These are phyloP conservation scores for Cubamyces lactineus DNA, from an alignment of 768 basidiomycete species.

Conservation along the genomic window DNA sequence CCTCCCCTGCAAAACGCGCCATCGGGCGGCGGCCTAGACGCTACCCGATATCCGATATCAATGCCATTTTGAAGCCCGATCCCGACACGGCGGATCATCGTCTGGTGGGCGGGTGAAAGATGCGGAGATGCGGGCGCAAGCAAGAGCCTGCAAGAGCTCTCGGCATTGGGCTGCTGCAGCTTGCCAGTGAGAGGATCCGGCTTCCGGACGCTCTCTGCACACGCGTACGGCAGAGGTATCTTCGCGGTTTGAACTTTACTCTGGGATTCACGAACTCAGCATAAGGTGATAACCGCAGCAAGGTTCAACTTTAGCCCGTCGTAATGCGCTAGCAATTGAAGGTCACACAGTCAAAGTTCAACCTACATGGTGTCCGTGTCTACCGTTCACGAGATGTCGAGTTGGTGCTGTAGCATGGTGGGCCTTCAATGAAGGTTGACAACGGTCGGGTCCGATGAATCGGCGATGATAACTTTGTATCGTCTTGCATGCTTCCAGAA, in stretches of 20 bases:
- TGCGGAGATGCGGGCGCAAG: neutral
- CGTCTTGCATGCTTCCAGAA: neutral
- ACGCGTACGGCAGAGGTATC: neutral
- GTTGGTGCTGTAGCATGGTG: neutral
- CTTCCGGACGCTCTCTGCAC: neutral
- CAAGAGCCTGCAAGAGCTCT: neutral
- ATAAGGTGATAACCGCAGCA: too few relatives aligned
- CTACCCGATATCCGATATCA: conserved; percentile 10
- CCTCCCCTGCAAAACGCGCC: neutral
- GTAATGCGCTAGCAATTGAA: too few relatives aligned
- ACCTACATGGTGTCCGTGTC: too few relatives aligned
- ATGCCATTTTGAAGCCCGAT: conserved; percentile 5
- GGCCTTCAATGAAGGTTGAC: conserved; percentile 1
- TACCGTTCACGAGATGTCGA: too few relatives aligned
- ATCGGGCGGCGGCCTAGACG: neutral
- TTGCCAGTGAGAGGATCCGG: too few relatives aligned
- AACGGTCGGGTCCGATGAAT: neutral
- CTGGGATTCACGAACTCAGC: too few relatives aligned
- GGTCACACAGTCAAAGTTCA: too few relatives aligned
- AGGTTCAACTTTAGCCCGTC: too few relatives aligned
- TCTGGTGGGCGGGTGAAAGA: neutral
- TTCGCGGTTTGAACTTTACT: neutral
- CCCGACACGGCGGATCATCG: conserved; percentile 3
- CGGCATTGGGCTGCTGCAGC: neutral
- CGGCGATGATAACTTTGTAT: neutral